Conservation (phyloP, 176 grass and related monocot genomes). For the Carex pumila region DNA sequence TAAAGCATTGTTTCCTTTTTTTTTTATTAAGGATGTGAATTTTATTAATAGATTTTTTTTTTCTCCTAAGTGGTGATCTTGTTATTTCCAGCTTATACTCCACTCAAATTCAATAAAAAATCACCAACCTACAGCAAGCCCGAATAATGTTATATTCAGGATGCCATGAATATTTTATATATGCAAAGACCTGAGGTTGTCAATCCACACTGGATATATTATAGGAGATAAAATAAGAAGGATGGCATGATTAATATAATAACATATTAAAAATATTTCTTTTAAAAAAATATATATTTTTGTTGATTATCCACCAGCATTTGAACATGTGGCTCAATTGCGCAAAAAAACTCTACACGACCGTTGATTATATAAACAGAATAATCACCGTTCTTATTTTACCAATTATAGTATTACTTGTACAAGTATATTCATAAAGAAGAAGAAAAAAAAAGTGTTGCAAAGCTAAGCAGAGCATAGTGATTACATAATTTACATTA, state of each 20-base stretch:
- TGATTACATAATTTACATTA: no score
- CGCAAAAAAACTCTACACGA: not conserved
- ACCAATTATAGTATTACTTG: no score
- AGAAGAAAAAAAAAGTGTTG: no score
- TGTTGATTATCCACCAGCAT: not conserved
- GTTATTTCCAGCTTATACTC: conserved; percentile 2
- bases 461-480: no score
- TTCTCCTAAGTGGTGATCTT: conserved; percentile 5
- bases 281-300: not conserved
- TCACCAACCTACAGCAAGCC: not conserved
- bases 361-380: no score
- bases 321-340: not conserved
- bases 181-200: not conserved
- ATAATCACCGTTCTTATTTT: no score
- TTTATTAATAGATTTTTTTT: not conserved
- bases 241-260: not conserved
- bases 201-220: not conserved
- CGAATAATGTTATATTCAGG: not conserved
- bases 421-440: no score
- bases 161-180: not conserved
- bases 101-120: not conserved
- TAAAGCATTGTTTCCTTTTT: not conserved
- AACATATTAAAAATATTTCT: not conserved
- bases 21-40: not conserved
- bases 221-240: not conserved